These are phyloP conservation scores for Boletus vermiculosoides DNA, from an alignment of 768 basidiomycete species.

Conservation along the genomic window DNA sequence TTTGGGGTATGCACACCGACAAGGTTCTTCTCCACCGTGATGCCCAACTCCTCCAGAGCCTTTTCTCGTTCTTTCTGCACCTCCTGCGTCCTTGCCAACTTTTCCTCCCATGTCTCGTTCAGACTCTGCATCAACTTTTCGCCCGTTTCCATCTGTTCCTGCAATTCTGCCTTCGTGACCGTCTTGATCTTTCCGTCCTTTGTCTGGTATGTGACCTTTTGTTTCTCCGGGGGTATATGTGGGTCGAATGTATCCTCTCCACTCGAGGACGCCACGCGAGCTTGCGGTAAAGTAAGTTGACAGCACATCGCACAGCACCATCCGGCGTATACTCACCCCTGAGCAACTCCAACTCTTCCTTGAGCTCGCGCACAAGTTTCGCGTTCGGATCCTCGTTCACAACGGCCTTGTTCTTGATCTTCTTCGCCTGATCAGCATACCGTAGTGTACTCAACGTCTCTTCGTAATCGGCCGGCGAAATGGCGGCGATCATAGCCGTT, in stretches of 20 bases:
- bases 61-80: conserved; percentile 97
- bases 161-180: conserved; percentile 94
- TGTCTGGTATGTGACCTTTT: conserved; percentile 91
- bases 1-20: conserved; percentile 98
- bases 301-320: not conserved
- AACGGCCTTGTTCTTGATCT: conserved; percentile 99
- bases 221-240: conserved; percentile 86
- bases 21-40: conserved; percentile 93
- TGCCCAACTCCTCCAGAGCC: conserved; percentile 95
- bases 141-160: conserved; percentile 93
- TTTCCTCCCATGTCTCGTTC: conserved; percentile 97
- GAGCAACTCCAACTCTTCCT: conserved; percentile 94
- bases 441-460: conserved; percentile 95
- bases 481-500: conserved; percentile 99
- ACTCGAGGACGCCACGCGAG: conserved; percentile 67
- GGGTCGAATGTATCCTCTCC: conserved; percentile 83
- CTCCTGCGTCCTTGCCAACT: conserved; percentile 85
- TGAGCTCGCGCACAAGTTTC: conserved; percentile 96
- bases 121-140: conserved; percentile 93
- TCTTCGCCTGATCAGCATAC: conserved; percentile 99
- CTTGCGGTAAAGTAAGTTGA: conserved; percentile 36
- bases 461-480: conserved; percentile 97
- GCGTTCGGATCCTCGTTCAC: conserved; percentile 99
- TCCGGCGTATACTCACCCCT: conserved; percentile 52
- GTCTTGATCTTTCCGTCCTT: conserved; percentile 94